phyloP scores from a whole-genome alignment of 805 yeast species.

The Grigorovia humatica region DNA sequence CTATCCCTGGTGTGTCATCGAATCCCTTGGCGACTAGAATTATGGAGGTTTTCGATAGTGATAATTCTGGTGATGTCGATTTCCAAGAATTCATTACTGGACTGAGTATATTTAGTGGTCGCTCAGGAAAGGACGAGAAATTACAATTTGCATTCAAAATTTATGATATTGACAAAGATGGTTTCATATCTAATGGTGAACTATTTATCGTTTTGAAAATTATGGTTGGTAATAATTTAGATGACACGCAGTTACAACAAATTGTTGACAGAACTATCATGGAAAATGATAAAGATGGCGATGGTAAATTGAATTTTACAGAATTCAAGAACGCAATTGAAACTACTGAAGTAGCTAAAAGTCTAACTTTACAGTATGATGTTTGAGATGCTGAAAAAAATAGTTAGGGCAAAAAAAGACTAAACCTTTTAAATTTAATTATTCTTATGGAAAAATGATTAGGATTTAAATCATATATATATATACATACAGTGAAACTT shows the following conservation, averaged over 20 bases:
- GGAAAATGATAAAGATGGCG: conserved; percentile 85
- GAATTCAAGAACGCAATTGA: conserved; percentile 68
- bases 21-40: conserved; percentile 86
- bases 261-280: conserved; percentile 93
- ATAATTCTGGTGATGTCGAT: conserved; percentile 87
- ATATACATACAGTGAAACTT: too few species aligned
- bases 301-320: conserved; percentile 72
- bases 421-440: too few species aligned
- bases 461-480: too few species aligned
- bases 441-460: too few species aligned
- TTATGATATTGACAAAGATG: conserved; percentile 93
- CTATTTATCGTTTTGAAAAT: conserved; percentile 80
- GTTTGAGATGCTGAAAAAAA: conserved; percentile 10
- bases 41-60: conserved; percentile 90
- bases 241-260: conserved; percentile 84
- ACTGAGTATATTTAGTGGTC: conserved; percentile 76
- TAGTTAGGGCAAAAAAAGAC: too few species aligned
- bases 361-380: conserved; percentile 42
- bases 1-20: conserved; percentile 83
- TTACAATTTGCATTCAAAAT: conserved; percentile 83
- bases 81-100: conserved; percentile 90
- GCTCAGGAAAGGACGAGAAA: conserved; percentile 72
- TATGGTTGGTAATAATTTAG: conserved; percentile 92
- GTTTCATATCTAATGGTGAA: conserved; percentile 92
- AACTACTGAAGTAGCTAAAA: conserved; percentile 46